Evolutionary conservation across 345 rosid species (phyloP).

Genomic region (Moricandia arvensis): DNA sequence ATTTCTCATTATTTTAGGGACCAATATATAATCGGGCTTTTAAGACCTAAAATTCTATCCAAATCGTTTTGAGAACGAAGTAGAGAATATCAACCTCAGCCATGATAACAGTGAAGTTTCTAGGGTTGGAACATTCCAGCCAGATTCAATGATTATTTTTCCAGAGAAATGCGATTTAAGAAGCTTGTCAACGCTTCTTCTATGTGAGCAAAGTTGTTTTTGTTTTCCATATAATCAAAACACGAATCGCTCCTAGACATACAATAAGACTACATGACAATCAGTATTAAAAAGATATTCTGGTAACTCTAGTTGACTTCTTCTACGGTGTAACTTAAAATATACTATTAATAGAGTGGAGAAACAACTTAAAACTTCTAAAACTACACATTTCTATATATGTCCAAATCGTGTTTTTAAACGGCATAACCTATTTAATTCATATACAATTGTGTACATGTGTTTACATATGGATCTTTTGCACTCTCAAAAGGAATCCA

Average conservation of each 20-base stretch:
- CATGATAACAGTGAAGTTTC: no score
- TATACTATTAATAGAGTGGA: conserved; percentile 7
- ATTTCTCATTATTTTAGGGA: no score
- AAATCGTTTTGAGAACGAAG: no score
- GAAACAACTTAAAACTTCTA: neutral
- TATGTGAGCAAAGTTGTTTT: neutral
- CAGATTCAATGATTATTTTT: no score
- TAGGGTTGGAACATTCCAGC: no score
- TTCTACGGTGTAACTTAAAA: neutral
- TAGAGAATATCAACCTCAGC: no score
- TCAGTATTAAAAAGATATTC: neutral
- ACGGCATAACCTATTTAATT: neutral
- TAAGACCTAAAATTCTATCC: no score
- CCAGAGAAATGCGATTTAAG: no score
- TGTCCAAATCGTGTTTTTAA: neutral
- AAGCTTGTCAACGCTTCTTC: no score
- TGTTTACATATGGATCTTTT: neutral
- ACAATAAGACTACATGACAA: neutral
- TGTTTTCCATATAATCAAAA: neutral
- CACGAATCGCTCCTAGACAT: neutral
- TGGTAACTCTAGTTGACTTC: neutral
- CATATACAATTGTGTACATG: neutral
- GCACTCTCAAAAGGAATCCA: neutral
- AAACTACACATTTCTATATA: conserved; percentile 10
- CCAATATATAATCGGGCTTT: no score